Evolutionary conservation across 305 asterid genomes (phyloP), one percentile per base, ranked within the genome.

Genomic region (Euphrasia arctica): DNA sequence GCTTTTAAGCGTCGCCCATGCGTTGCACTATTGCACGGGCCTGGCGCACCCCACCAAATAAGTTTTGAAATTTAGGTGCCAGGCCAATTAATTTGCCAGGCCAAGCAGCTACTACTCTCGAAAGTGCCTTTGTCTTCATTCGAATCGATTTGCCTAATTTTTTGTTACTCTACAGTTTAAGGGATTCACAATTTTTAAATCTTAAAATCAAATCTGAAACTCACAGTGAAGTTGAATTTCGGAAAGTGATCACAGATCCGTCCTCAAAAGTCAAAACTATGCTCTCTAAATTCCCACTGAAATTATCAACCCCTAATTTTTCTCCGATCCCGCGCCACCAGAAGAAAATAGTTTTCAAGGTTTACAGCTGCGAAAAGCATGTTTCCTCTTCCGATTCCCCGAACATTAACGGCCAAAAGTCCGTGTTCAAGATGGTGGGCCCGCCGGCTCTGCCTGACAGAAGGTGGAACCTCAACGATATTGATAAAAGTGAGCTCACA

Each of bases 391-490:
- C 88, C 7, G 74, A 77, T 59, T 76, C 88, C 9, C 54, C 83
- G 22, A 68, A 36, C 48, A 82, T 66, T 18, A 71, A 68, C 52
- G 83, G 68, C 18, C 70, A 69, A 39, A 88, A 83, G 78, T 80
- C 79, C 67, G 80, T 80, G 59, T 78, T 93, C 60, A 83, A 79
- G 83, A 71, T 76, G 68, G 81, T 72, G 75, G 84, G 84, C 36
- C 82, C 75, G 65, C 82, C 75, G 65, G 63, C 89, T 76, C 73
- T 78, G 65, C 79, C 76, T 50, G 87, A 80, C 64, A 76, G 60
- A 71, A 94, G 78, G 64, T 72, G 89, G 95, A 94, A 90, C 71
- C 60, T 94, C 79, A 81, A 74, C 32, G 93, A 82, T 72, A 77
- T 90, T 66, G 85, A 88, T 79, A 59, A 86, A 31, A 73, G 99